A percentile compares a stretch with the other conserved stretches of the same genome.
Evolutionary conservation across 257 asterid species (phyloP).

Genomic region (Solanum lycopersicoides): DNA sequence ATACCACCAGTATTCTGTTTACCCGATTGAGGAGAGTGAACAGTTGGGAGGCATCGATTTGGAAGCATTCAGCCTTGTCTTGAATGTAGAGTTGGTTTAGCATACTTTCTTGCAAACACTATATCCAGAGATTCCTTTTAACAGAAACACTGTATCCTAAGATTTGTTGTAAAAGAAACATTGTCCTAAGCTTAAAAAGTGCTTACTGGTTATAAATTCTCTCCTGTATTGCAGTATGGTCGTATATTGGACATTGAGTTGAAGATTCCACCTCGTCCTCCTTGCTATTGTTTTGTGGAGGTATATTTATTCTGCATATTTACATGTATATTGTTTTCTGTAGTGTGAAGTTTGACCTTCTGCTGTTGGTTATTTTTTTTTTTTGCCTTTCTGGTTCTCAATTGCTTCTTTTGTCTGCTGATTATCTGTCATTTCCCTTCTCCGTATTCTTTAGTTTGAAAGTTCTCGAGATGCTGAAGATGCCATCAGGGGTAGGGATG

Average conservation of each 20-base stretch:
- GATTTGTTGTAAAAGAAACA: background rate
- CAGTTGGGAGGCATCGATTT: background rate
- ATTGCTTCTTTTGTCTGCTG: background rate
- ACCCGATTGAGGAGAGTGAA: background rate
- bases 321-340: background rate
- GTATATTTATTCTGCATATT: slow-evolving; percentile 20
- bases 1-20: background rate
- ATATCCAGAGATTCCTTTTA: background rate
- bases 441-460: slow-evolving; percentile 44
- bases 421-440: background rate
- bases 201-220: background rate
- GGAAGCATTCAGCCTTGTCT: background rate
- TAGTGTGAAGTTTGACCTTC: background rate
- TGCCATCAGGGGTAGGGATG: slow-evolving; percentile 95
- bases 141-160: background rate
- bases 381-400: background rate
- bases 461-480: slow-evolving; percentile 88
- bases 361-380: background rate
- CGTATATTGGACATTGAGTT: slow-evolving; percentile 88
- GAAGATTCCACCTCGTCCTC: slow-evolving; percentile 99
- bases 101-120: background rate
- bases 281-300: slow-evolving; percentile 96
- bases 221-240: slow-evolving; percentile 61
- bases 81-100: background rate
- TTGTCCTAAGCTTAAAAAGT: background rate